phyloP scores from a whole-genome alignment of 768 basidiomycete genomes.

The Russula sp. region DNA sequence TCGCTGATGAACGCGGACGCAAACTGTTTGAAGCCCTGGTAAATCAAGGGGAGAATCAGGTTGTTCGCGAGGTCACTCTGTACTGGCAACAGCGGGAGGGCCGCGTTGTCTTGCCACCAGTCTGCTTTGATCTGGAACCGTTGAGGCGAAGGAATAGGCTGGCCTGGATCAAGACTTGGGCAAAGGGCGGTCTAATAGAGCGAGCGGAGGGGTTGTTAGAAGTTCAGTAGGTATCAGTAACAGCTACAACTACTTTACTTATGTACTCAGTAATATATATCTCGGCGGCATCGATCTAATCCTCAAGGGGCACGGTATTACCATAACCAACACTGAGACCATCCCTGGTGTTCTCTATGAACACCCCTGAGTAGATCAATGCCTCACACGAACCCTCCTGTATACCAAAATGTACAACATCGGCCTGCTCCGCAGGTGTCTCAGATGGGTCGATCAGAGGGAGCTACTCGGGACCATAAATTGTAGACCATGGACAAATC shows the following conservation, averaged over 20 bases:
- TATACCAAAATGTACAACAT: slow-evolving; percentile 52
- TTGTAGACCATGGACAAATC: not conserved
- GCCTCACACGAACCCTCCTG: slow-evolving; percentile 53
- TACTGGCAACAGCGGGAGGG: slow-evolving; percentile 46
- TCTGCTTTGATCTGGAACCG: slow-evolving; percentile 38
- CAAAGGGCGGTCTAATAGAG: slow-evolving; percentile 18
- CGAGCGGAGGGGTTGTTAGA: slow-evolving; percentile 22
- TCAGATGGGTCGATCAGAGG: slow-evolving; percentile 45
- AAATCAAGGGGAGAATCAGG: slow-evolving; percentile 39
- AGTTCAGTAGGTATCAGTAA: not conserved
- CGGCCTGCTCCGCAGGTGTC: slow-evolving; percentile 38
- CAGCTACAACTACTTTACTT: not conserved
- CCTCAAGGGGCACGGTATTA: slow-evolving; percentile 7
- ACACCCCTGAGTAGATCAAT: slow-evolving; percentile 50
- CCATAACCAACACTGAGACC: slow-evolving; percentile 32
- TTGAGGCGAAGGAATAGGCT: slow-evolving; percentile 20
- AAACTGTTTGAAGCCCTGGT: slow-evolving; percentile 48
- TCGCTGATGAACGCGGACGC: slow-evolving; percentile 30
- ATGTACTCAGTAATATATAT: not conserved
- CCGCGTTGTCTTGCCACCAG: slow-evolving; percentile 38
- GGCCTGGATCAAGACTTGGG: slow-evolving; percentile 24
- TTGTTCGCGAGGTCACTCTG: slow-evolving; percentile 45
- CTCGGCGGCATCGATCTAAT: not conserved
- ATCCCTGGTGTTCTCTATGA: slow-evolving; percentile 36
- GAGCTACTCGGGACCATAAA: slow-evolving; percentile 34